Evolutionary conservation across 106 monocot species (phyloP), one percentile per base, ranked within the genome.

Genomic region (Posidonia australis): DNA sequence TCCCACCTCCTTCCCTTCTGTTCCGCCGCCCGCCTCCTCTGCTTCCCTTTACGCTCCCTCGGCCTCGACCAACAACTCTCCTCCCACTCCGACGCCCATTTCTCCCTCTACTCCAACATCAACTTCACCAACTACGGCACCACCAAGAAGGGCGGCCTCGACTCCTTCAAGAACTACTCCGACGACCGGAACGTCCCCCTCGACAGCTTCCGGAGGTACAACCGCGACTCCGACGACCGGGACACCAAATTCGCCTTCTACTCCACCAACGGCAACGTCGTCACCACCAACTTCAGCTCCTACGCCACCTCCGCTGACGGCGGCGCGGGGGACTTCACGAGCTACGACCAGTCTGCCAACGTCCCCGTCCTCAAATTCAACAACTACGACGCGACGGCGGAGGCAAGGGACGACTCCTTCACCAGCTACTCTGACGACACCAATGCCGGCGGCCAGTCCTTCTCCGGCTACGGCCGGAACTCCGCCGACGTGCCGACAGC

Each of bases 61-160:
- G 61, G 60, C 16, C 22, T 71, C n/a, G 28, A 66, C 46, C 51
- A 54, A 45, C 26, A 72, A 43, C 28, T 29, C 17, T 28, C 58
- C 31, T 20, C 18, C 1, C 17, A 26, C 46, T 23, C n/a, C 21
- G 62, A 64, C 28, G 63, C 78, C 32, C 16, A 27, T 60, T 92
- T 92, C 80, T 16, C 63, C 58, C 9, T 4, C 58, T 92, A 92
- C 72, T 2, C 49, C 31, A 67, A 78, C 79, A 59, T 52, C 22
- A 80, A 84, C 78, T 92, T 92, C 87, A 74, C 78, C 76, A 87
- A 85, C 81, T 98, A 98, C 73, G 98, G 72, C 52, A 71, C 77
- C 41, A 54, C 16, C 17, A 63, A 41, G 21, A 29, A 26, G 60
- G 78, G 51, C 45, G 83, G 87, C 23, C 20, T 65, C 28, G 55